Base-by-base conservation (phyloP, 108 stramenopile species). In the Asterionellopsis glacialis region DNA sequence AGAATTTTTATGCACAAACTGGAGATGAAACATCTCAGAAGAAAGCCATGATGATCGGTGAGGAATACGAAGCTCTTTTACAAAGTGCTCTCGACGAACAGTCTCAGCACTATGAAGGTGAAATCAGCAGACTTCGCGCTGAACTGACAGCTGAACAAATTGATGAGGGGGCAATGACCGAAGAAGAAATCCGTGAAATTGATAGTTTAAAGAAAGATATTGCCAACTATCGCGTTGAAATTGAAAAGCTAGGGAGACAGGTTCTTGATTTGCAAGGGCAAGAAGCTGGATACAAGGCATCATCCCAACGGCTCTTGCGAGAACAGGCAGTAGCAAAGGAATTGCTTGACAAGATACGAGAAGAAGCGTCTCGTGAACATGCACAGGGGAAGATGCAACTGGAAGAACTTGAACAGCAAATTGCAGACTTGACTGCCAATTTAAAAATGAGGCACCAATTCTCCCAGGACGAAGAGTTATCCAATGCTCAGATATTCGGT, bases 51-150 rank as follows among this genome's bases (percentile, higher is more conserved):
- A 89, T 94, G 87, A 71, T 94, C 45, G 82, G 89, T 49, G 81
- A 91, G 66, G 89, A 89, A 57, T 94, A 94, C 63, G 93, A 94
- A 57, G 84, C 89, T 14, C 61, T 94, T 24, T 61, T 94, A 4
- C 89, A 90, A 54, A 90, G 89, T 74, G 93, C 93, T 18, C 71
- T 94, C 43, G 93, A 88, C 69, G 93, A 94, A 59, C 93, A 94
- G 75, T 78, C 93, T 1, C 85, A 83, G 51, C 86, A 91, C 49
- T 94, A 73, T 50, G 87, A 94, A 67, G 89, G 83, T 10, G 88
- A 91, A 62, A 85, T 91, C 41, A 69, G 81, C 21, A 67, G 74
- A 24, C 60, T 91, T 39, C 70, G 75, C 10, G 83, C 89, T 23
- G 74, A 75, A 41, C 60, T 89, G 42, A 79, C 93, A 10, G 66